A percentile compares a stretch with the other conserved stretches of the same genome.
phyloP scores from a whole-genome alignment of 257 asterid species.

The Solanum rostratum region DNA sequence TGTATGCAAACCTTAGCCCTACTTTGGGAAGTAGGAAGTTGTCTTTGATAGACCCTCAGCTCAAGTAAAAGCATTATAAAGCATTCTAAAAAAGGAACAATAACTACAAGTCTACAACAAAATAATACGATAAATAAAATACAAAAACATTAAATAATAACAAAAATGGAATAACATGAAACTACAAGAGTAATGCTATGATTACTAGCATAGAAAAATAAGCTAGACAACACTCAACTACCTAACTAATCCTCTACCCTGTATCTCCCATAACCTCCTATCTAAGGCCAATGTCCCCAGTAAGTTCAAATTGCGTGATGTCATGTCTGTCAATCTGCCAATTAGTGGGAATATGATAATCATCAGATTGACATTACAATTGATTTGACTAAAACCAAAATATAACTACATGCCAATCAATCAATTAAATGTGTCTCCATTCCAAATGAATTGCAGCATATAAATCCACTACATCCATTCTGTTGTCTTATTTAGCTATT shows the following conservation, averaged over 20 bases:
- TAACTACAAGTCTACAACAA: background rate
- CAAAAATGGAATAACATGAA: background rate
- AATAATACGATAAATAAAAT: too few species aligned
- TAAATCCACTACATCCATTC: background rate
- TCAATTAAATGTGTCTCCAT: background rate
- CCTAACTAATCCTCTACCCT: too few species aligned
- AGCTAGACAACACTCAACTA: too few species aligned
- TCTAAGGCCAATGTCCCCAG: background rate
- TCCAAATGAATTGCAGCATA: background rate
- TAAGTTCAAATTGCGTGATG: background rate
- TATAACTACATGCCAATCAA: background rate
- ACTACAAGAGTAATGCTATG: background rate
- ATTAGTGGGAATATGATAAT: background rate
- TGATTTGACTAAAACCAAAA: background rate
- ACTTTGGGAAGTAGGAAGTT: background rate
- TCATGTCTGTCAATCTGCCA: background rate
- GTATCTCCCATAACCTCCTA: background rate
- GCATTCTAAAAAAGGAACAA: background rate
- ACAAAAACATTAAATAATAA: background rate
- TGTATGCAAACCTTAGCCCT: too few species aligned
- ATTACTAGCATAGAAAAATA: background rate
- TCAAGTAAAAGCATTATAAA: background rate
- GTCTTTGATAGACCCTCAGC: background rate
- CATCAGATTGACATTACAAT: background rate
- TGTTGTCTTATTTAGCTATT: background rate